Base-by-base conservation (phyloP, 441 rosid genomes). In the Hura crepitans region DNA sequence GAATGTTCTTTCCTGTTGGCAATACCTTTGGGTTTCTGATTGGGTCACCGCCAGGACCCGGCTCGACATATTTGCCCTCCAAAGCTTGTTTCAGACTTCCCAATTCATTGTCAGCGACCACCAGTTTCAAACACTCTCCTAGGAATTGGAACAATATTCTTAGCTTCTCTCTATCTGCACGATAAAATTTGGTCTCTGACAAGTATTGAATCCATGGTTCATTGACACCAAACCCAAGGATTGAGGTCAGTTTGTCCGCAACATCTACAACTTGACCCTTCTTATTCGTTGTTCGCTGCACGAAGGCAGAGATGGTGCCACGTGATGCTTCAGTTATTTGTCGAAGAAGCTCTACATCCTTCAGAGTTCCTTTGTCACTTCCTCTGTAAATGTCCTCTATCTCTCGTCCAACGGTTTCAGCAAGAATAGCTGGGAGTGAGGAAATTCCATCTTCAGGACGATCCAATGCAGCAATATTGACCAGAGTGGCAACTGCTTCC, bases 31-130 rank as follows among this genome's bases (percentile, higher is more conserved):
- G 98, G 80, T 90, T 90, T 71, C 96, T 87, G 59, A 95, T 95
- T 4, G 99, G 99, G 70, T 95, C 98, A 42, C 99, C 98, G 50
- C 99, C 99, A 0, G 99, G 99, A 68, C 99, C 99, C 7, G 98
- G 99, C 87, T 90, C 93, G 2, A 95, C 98, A 20, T 79, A 95
- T 68, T 95, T 92, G 0, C 99, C 99, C 80, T 89, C 98, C 76
- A 95, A 80, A 57, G 98, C 99, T 84, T 90, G 97, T 82, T 92
- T 95, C 54, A 95, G 58, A 78, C 96, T 87, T n/a, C 99, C 98
- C 51, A 95, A 75, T 78, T 95, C 97, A 72, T 95, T 95, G 72
- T 95, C 98, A 64, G 91, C 94, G 50, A 95, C 99, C 69, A 95
- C 82, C 59, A 89, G 83, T 84, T 87, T 90, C 74, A 95, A 73